phyloP scores from a whole-genome alignment of 352 stramenopile genomes.

The Phytophthora megakarya region DNA sequence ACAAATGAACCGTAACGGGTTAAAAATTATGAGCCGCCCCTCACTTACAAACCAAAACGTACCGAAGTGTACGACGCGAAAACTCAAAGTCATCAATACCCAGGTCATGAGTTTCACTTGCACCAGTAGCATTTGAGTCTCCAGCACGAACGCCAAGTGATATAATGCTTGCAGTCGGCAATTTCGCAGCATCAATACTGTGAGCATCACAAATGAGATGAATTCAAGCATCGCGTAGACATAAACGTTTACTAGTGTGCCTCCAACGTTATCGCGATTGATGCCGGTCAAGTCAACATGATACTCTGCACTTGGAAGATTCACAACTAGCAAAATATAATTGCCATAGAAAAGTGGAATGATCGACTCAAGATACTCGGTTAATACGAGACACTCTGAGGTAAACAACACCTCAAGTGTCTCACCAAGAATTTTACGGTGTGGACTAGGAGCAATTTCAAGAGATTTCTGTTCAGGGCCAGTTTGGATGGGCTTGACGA shows the following conservation, averaged over 20 bases:
- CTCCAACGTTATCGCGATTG: conserved; percentile 2
- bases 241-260: conserved; percentile 18
- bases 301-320: conserved; percentile 36
- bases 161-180: conserved; percentile 31
- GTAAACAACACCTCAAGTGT: conserved; percentile 34
- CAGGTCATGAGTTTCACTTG: conserved; percentile 36
- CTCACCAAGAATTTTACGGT: conserved; percentile 24
- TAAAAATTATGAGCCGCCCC: neutral
- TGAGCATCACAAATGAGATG: conserved; percentile 28
- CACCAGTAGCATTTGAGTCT: conserved; percentile 31
- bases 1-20: too few relatives aligned
- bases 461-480: neutral
- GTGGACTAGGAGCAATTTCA: neutral
- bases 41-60: neutral
- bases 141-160: conserved; percentile 41
- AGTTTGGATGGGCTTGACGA: neutral
- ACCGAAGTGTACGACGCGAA: conserved; percentile 35
- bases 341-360: conserved; percentile 40
- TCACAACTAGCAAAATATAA: conserved; percentile 27
- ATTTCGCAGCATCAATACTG: conserved; percentile 23
- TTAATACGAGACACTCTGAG: conserved; percentile 40
- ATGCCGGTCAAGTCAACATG: conserved; percentile 36
- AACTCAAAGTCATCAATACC: conserved; percentile 29
- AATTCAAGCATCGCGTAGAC: conserved; percentile 35
- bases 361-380: conserved; percentile 49